phyloP scores from a whole-genome alignment of 345 rosid genomes.

The Euphorbia tirucalli region DNA sequence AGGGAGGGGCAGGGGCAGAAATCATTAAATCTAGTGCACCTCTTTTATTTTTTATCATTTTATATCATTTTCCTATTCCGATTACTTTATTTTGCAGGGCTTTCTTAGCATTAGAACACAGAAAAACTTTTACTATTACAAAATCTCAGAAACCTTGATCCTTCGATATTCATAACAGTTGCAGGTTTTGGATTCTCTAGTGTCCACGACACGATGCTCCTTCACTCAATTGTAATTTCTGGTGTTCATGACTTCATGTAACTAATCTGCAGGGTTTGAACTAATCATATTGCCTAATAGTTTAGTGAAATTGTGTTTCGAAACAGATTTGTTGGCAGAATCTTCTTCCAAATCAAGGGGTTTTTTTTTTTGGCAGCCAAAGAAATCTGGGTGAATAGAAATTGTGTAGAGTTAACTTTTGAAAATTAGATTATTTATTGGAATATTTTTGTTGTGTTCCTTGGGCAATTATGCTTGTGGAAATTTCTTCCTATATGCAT shows the following conservation, averaged over 20 bases:
- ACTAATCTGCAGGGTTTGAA: too few species aligned
- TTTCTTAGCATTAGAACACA: neutral
- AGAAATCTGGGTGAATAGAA: too few species aligned
- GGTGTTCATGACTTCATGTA: too few species aligned
- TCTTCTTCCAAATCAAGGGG: too few species aligned
- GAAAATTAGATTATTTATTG: too few species aligned
- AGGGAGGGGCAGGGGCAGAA: conserved; percentile 39
- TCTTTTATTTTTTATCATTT: neutral
- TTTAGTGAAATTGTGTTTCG: neutral
- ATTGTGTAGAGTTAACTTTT: too few species aligned
- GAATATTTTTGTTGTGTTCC: too few species aligned
- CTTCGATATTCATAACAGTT: neutral
- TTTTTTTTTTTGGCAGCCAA: too few species aligned
- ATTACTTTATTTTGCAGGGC: neutral
- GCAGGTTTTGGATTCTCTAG: neutral
- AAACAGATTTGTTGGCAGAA: neutral
- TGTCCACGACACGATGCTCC: neutral
- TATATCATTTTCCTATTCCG: neutral
- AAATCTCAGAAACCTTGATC: neutral
- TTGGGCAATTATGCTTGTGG: too few species aligned
- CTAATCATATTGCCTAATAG: too few species aligned
- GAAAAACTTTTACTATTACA: neutral
- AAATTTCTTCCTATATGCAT: too few species aligned
- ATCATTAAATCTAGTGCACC: neutral
- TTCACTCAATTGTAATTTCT: too few species aligned